Conservation (phyloP, 495 filamentous ascomycete species). For the Aspergillus hancockii region DNA sequence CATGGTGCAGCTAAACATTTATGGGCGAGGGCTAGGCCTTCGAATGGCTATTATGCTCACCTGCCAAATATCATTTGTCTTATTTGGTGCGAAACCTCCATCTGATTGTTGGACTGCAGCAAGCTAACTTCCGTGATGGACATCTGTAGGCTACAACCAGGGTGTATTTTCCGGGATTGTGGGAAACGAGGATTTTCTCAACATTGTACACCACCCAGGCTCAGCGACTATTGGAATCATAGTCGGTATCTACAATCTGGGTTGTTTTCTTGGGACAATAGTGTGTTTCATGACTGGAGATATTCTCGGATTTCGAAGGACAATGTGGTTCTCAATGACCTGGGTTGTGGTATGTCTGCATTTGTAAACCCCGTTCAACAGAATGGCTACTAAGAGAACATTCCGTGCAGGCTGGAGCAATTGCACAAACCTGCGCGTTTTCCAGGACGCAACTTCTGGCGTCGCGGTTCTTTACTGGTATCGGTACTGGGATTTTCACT, state of each 20-base stretch:
- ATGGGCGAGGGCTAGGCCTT: slow-evolving; percentile 35
- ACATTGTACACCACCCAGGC: slow-evolving; percentile 40
- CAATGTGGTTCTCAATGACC: slow-evolving; percentile 42
- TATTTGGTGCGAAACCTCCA: slow-evolving; percentile 32
- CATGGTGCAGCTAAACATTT: slow-evolving; percentile 33
- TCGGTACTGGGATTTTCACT: slow-evolving; percentile 54
- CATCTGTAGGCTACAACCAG: slow-evolving; percentile 52
- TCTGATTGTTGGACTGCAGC: slow-evolving; percentile 5
- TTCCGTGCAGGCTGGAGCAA: slow-evolving; percentile 43
- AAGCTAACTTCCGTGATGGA: slow-evolving; percentile 10
- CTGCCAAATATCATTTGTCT: slow-evolving; percentile 40
- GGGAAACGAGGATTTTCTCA: slow-evolving; percentile 48
- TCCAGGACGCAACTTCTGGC: slow-evolving; percentile 46
- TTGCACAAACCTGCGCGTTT: slow-evolving; percentile 44
- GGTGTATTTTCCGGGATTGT: slow-evolving; percentile 54
- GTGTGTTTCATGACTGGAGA: slow-evolving; percentile 47
- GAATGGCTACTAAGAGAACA: slow-evolving; percentile 9
- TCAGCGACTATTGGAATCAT: slow-evolving; percentile 46
- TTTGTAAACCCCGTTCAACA: not conserved
- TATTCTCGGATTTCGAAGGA: slow-evolving; percentile 44
- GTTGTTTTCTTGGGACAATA: slow-evolving; percentile 45
- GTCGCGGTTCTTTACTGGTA: slow-evolving; percentile 49
- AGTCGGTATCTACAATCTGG: slow-evolving; percentile 53
- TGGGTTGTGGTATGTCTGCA: slow-evolving; percentile 31
- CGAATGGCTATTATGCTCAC: slow-evolving; percentile 40